Evolutionary conservation across 2,329 filamentous ascomycete genomes (phyloP).

Genomic region (Diaporthe humulicola): DNA sequence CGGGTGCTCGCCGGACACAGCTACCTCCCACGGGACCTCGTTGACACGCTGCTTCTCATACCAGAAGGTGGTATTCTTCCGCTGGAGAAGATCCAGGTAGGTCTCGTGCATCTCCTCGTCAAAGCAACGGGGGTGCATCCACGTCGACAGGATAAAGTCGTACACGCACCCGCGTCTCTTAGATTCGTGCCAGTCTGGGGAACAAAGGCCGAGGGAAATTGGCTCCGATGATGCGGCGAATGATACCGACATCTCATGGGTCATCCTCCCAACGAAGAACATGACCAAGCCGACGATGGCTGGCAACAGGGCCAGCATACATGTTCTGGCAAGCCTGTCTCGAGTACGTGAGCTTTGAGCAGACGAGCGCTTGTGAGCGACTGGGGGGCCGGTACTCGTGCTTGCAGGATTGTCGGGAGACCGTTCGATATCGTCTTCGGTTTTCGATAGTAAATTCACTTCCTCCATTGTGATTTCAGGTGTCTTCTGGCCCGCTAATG

Average conservation of each 20-base stretch:
- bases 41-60: neutral
- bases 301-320: neutral
- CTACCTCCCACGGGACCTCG: neutral
- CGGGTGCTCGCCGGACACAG: neutral
- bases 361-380: neutral
- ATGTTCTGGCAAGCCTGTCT: neutral
- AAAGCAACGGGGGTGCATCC: neutral
- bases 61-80: neutral
- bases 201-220: neutral
- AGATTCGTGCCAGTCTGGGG: neutral
- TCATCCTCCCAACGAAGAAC: neutral
- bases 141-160: neutral
- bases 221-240: neutral
- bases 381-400: neutral
- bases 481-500: neutral
- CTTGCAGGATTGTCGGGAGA: neutral
- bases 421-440: neutral
- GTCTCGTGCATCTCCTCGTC: neutral
- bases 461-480: neutral
- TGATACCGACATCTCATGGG: neutral
- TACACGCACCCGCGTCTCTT: neutral
- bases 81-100: neutral
- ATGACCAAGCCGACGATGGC: neutral
- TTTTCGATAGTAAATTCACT: neutral
- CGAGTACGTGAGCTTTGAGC: neutral